Base-by-base conservation (phyloP, 306 rosid species). In the Astragalus glycyphyllos region DNA sequence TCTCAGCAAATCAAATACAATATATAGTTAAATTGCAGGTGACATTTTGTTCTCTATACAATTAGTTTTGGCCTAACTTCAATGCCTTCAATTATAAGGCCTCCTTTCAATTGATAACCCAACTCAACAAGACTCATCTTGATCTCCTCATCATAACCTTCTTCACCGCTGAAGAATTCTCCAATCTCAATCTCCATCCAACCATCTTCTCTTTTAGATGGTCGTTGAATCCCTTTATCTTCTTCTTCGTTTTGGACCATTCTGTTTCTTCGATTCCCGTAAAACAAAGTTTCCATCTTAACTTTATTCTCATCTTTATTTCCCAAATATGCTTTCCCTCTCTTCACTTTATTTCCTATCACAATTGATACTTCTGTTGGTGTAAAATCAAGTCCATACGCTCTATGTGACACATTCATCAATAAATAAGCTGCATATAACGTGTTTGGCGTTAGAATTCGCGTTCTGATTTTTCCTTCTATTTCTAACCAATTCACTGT, bases 101-200 rank as follows among this genome's bases (percentile, higher is more conserved):
- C 96, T 8, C 84, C 89, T 41, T 90, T 90, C 53, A 85, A 71
- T 3, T 77, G 91, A 70, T 76, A 79, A 8, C 91, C 80, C 7
- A 78, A 58, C 32, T 90, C 96, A 67, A 15, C 78, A 0, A 87
- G 8, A 65, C 76, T 79, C 84, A 87, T 84, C 14, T 53, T 66
- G 20, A 90, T 76, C 44, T 85, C 77, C 0, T 87, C 77, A 17
- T 87, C 85, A 17, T 85, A 83, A 3, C 7, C 31, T 54, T 83
- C 80, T 54, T 83, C 80, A 0, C 73, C 86, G 5, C 14, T 78
- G 11, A 74, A 82, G 46, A 90, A 87, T 51, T 80, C 82, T 0
- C 96, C 96, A 3, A 90, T 26, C 74, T 87, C 82, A 50, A 90
- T 78, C 81, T 90, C 96, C 87, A 74, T 73, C 96, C 96, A 89